Conservation (phyloP, 805 yeast species). For the Wickerhamiella australiensis region DNA sequence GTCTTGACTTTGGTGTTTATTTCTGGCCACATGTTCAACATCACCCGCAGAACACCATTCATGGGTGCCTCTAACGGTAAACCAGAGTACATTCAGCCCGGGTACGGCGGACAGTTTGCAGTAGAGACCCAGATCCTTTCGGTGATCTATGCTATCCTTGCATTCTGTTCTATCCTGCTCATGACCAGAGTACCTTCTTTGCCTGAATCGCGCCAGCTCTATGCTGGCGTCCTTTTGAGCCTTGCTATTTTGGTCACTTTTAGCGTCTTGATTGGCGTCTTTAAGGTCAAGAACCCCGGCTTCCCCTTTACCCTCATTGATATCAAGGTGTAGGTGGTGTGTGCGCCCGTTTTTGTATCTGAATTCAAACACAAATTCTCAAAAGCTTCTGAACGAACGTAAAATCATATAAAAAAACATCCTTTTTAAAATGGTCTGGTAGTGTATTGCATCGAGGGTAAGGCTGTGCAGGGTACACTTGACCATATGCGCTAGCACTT, state of each 20-base stretch:
- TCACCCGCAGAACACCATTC: constrained; percentile 58
- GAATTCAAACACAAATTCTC: too few species aligned
- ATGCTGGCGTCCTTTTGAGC: constrained; percentile 37
- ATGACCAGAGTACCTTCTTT: constrained; percentile 44
- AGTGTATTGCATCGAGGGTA: too few species aligned
- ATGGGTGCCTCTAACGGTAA: constrained; percentile 33
- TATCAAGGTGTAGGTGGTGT: constrained; percentile 24
- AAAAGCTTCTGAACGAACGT: too few species aligned
- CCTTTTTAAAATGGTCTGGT: too few species aligned
- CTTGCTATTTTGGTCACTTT: constrained; percentile 42
- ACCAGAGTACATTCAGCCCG: constrained; percentile 44
- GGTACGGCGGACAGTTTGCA: constrained; percentile 69
- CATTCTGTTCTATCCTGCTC: constrained; percentile 47
- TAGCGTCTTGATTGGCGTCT: constrained; percentile 53
- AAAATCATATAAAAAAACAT: neutral
- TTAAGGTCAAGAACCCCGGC: constrained; percentile 55
- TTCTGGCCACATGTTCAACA: constrained; percentile 88
- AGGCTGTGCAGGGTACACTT: too few species aligned
- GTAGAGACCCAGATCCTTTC: constrained; percentile 82
- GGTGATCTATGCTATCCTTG: constrained; percentile 43
- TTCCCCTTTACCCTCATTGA: constrained; percentile 57
- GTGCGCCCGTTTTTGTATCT: too few species aligned
- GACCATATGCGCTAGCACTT: too few species aligned
- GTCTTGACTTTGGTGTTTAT: constrained; percentile 56
- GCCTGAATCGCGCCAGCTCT: constrained; percentile 35